A percentile compares a stretch with the other conserved stretches of the same genome.
Evolutionary conservation across 768 basidiomycete genomes (phyloP).

Genomic region (Strobilomyces confusus): DNA sequence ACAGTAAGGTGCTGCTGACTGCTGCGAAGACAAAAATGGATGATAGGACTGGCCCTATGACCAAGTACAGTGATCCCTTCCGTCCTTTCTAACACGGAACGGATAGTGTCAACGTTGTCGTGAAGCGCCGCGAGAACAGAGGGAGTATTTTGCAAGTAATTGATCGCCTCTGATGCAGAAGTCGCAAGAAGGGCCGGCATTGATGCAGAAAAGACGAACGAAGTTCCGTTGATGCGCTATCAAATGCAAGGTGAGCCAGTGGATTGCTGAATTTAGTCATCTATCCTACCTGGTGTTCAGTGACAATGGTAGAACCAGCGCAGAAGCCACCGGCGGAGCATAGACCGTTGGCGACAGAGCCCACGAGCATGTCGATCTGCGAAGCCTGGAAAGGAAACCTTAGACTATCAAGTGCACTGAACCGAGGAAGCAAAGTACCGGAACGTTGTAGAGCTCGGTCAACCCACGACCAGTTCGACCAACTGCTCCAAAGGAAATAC

Average conservation of each 20-base stretch:
- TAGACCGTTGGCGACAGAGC: slow-evolving; percentile 82
- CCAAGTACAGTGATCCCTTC: slow-evolving; percentile 82
- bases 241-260: neutral
- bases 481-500: slow-evolving; percentile 88
- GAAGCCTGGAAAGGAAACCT: slow-evolving; percentile 48
- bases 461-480: slow-evolving; percentile 92
- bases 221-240: slow-evolving; percentile 91
- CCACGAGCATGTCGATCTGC: slow-evolving; percentile 94
- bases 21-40: slow-evolving; percentile 71
- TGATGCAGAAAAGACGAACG: slow-evolving; percentile 95
- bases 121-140: slow-evolving; percentile 72
- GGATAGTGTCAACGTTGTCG: slow-evolving; percentile 75
- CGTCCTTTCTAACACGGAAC: slow-evolving; percentile 75
- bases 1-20: slow-evolving; percentile 20
- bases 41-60: slow-evolving; percentile 80
- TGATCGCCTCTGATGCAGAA: slow-evolving; percentile 81
- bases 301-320: slow-evolving; percentile 76
- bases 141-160: slow-evolving; percentile 70
- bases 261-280: neutral
- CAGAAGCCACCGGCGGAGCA: slow-evolving; percentile 92
- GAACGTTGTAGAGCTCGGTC: slow-evolving; percentile 92
- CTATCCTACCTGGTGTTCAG: slow-evolving; percentile 75
- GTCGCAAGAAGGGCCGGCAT: slow-evolving; percentile 89
- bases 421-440: slow-evolving; percentile 48
- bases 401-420: neutral